Evolutionary conservation across 306 rosid species (phyloP).

Genomic region (Hippophae rhamnoides): DNA sequence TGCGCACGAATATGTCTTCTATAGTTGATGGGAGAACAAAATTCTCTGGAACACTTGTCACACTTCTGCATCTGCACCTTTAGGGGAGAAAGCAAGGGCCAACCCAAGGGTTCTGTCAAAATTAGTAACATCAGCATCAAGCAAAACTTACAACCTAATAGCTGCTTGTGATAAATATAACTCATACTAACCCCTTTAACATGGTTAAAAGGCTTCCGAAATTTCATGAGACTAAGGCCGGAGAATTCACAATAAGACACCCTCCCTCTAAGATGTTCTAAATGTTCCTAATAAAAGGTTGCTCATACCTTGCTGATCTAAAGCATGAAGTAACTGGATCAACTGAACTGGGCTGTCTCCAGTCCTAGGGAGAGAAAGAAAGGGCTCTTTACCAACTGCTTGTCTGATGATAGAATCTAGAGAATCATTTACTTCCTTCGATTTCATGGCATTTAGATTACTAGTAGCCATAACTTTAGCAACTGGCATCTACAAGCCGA

Average conservation of each 20-base stretch:
- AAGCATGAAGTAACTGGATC: slow-evolving; percentile 64
- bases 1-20: slow-evolving; percentile 74
- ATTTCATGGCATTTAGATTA: slow-evolving; percentile 51
- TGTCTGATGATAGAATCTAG: slow-evolving; percentile 62
- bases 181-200: no score
- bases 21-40: slow-evolving; percentile 68
- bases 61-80: slow-evolving; percentile 71
- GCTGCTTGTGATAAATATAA: slow-evolving; percentile 11
- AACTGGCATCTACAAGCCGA: slow-evolving; percentile 47
- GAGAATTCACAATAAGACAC: no score
- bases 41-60: slow-evolving; percentile 71
- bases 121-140: slow-evolving; percentile 16
- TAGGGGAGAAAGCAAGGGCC: slow-evolving; percentile 68
- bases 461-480: slow-evolving; percentile 39
- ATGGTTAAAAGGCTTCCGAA: no score
- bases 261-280: not conserved
- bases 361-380: slow-evolving; percentile 46
- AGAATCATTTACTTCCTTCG: slow-evolving; percentile 48
- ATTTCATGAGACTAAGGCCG: no score
- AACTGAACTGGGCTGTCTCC: slow-evolving; percentile 54
- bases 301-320: slow-evolving; percentile 69
- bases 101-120: slow-evolving; percentile 58
- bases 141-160: slow-evolving; percentile 15
- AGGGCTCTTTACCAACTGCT: slow-evolving; percentile 53
- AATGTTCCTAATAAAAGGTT: slow-evolving; percentile 8